These are phyloP conservation scores for Fomitopsis schrenkii DNA, from an alignment of 1,284 basidiomycete species.

Conservation along the genomic window DNA sequence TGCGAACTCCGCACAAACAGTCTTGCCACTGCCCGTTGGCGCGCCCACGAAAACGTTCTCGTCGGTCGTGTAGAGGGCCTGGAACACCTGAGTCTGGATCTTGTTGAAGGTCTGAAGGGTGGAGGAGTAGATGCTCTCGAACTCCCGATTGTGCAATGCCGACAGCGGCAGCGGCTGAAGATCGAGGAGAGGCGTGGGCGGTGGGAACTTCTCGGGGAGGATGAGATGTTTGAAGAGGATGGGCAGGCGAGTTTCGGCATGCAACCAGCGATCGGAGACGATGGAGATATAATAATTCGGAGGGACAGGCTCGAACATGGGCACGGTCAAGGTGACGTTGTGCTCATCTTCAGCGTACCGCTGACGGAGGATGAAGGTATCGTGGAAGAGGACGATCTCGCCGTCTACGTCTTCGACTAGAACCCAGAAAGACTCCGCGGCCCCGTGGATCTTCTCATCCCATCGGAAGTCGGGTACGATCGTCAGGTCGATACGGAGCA, in stretches of 20 bases:
- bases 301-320: slow-evolving; percentile 95
- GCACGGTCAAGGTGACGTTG: slow-evolving; percentile 90
- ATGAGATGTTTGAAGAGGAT: slow-evolving; percentile 99
- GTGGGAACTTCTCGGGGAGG: slow-evolving; percentile 95
- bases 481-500: slow-evolving; percentile 85
- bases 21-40: slow-evolving; percentile 96
- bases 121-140: slow-evolving; percentile 79
- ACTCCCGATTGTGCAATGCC: slow-evolving; percentile 90
- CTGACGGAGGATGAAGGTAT: slow-evolving; percentile 88
- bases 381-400: slow-evolving; percentile 92
- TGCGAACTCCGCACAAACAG: slow-evolving; percentile 95
- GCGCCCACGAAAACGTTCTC: slow-evolving; percentile 97
- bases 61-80: slow-evolving; percentile 93
- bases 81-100: slow-evolving; percentile 99
- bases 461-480: slow-evolving; percentile 96
- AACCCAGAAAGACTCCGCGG: slow-evolving; percentile 88
- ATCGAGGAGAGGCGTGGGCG: slow-evolving; percentile 90
- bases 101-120: slow-evolving; percentile 91
- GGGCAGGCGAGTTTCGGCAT: slow-evolving; percentile 90
- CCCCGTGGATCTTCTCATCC: slow-evolving; percentile 93
- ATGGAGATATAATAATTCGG: slow-evolving; percentile 98
- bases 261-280: slow-evolving; percentile 94
- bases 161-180: slow-evolving; percentile 88
- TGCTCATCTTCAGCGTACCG: slow-evolving; percentile 93
- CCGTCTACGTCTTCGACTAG: slow-evolving; percentile 97